Percentiles rank a stretch among this genome's conserved stretches.
Evolutionary conservation across 2,329 filamentous ascomycete genomes (phyloP).

Genomic region (Trichoderma sp.): DNA sequence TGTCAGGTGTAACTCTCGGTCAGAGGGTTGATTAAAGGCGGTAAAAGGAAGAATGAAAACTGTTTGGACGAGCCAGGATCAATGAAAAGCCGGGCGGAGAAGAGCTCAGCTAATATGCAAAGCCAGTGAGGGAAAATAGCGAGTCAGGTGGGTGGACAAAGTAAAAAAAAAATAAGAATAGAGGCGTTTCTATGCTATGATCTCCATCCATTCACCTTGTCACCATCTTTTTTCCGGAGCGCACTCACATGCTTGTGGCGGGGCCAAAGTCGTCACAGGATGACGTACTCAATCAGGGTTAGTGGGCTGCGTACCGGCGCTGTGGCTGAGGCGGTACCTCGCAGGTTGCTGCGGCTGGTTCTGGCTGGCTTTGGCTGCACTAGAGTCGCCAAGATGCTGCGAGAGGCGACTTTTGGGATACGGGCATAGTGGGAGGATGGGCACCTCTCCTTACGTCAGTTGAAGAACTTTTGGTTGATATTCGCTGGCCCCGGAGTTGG

Average conservation of each 20-base stretch:
- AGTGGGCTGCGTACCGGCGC: background rate
- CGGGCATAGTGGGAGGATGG: background rate
- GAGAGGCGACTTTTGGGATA: background rate
- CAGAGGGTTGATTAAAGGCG: background rate
- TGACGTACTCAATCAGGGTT: constrained; percentile 17
- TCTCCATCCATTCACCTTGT: background rate
- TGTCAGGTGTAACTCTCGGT: background rate
- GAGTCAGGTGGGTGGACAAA: constrained; percentile 6
- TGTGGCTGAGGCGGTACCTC: constrained; percentile 22
- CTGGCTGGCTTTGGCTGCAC: background rate
- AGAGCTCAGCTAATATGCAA: background rate
- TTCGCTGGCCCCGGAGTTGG: background rate
- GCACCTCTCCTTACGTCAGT: constrained; percentile 2
- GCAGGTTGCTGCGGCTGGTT: background rate
- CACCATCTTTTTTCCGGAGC: background rate
- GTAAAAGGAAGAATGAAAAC: background rate
- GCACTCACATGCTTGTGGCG: constrained; percentile 19
- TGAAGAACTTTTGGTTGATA: background rate
- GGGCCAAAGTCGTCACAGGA: constrained; percentile 16
- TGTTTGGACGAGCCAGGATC: background rate
- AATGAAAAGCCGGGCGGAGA: background rate
- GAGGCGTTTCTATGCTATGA: background rate
- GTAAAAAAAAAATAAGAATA: background rate
- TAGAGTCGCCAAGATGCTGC: background rate
- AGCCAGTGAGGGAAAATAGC: background rate